These are phyloP conservation scores for Aspergillus saccharolyticus DNA, from an alignment of 495 filamentous ascomycete species.

Conservation along the genomic window DNA sequence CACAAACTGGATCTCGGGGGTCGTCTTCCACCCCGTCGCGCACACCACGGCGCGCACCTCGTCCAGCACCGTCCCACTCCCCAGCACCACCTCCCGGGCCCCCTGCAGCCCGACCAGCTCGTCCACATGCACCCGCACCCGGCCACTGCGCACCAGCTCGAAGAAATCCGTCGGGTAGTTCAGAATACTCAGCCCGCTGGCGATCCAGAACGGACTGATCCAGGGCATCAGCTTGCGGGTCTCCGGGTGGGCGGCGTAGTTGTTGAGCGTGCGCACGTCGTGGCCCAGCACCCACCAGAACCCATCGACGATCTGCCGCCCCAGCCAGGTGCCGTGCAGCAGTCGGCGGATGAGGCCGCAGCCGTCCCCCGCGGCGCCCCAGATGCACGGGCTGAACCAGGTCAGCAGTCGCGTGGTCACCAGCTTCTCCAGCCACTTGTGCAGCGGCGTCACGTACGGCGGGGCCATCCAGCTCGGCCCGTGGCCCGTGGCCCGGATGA, in stretches of 20 bases:
- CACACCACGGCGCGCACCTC: conserved; percentile 59
- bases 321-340: conserved; percentile 62
- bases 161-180: conserved; percentile 67
- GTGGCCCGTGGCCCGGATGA: conserved; percentile 73
- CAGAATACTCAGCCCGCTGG: conserved; percentile 57
- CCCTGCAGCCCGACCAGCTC: conserved; percentile 45
- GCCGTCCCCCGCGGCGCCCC: conserved; percentile 49
- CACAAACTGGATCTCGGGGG: conserved; percentile 58
- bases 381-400: conserved; percentile 62
- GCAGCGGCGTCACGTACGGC: conserved; percentile 55
- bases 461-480: conserved; percentile 70
- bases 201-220: conserved; percentile 59
- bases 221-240: conserved; percentile 61
- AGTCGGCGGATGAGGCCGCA: conserved; percentile 44
- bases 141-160: conserved; percentile 52
- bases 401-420: conserved; percentile 58
- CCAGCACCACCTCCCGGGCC: background rate
- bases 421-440: conserved; percentile 59
- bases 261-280: conserved; percentile 55
- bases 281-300: conserved; percentile 63
- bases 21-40: conserved; percentile 63
- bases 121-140: conserved; percentile 57
- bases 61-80: background rate
- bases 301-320: conserved; percentile 59
- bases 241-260: conserved; percentile 57